Evolutionary conservation across 176 grass and related monocot species (phyloP).

Genomic region (Tuctoria greenei): DNA sequence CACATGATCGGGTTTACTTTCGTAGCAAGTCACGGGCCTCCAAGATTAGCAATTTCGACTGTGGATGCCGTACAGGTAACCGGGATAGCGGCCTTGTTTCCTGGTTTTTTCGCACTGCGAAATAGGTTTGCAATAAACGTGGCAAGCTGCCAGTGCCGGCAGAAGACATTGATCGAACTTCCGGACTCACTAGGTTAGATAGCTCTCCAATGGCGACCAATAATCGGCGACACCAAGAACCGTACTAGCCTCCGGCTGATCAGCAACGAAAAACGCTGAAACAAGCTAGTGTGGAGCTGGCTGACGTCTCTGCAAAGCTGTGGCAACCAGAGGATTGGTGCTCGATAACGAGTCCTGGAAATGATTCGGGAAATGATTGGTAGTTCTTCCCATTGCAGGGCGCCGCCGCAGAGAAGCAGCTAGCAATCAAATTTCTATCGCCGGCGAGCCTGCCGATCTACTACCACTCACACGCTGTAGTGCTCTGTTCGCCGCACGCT

Average conservation of each 20-base stretch:
- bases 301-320: not conserved
- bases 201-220: not conserved
- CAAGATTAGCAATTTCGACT: not conserved
- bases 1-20: conserved; percentile 21
- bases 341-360: not conserved
- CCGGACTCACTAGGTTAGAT: not conserved
- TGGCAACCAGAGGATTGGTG: not conserved
- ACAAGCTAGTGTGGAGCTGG: not conserved
- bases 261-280: not conserved
- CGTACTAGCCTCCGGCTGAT: not conserved
- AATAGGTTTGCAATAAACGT: not conserved
- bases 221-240: not conserved
- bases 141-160: not conserved
- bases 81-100: conserved; percentile 33
- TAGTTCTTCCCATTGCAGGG: conserved; percentile 3
- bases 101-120: conserved; percentile 30
- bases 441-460: not conserved
- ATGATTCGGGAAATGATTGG: conserved; percentile 44
- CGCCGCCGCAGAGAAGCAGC: not conserved
- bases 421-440: conserved; percentile 17
- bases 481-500: not conserved
- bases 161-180: not conserved
- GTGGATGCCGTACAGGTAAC: not conserved
- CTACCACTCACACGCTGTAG: not conserved
- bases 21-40: not conserved